Conservation (phyloP, 306 rosid genomes). For the Cercis canadensis region DNA sequence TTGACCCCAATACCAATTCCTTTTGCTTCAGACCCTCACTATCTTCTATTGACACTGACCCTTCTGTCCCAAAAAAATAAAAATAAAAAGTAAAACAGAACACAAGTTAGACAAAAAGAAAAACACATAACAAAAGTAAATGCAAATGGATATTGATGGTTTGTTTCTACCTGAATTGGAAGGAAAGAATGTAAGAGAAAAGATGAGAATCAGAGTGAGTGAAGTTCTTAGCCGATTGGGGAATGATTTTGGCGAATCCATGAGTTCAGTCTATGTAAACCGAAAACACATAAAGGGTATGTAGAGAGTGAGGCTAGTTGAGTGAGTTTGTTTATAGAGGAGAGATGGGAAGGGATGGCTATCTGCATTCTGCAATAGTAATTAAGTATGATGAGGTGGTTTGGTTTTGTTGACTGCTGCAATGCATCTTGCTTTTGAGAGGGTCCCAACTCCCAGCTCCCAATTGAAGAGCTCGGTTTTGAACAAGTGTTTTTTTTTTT, state of each 20-base stretch:
- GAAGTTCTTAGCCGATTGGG: conserved; percentile 47
- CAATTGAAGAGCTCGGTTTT: conserved; percentile 1
- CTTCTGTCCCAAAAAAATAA: conserved; percentile 38
- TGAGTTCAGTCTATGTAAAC: conserved; percentile 19
- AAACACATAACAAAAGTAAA: not conserved
- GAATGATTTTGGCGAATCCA: conserved; percentile 50
- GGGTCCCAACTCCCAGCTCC: conserved; percentile 12
- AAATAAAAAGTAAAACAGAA: not conserved
- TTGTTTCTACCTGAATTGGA: conserved; percentile 55
- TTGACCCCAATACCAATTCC: conserved; percentile 78
- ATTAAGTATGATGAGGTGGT: too few species aligned
- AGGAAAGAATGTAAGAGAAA: conserved; percentile 52
- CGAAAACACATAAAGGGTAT: not conserved
- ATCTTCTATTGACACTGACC: conserved; percentile 39
- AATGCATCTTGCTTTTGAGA: conserved; percentile 28
- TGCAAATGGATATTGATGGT: not conserved
- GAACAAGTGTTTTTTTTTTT: too few species aligned
- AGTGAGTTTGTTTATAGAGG: conserved; percentile 12
- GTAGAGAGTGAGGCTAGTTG: not conserved
- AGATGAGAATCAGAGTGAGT: conserved; percentile 43
- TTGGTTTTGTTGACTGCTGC: conserved; percentile 29
- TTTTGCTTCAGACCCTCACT: conserved; percentile 37
- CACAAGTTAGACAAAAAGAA: conserved; percentile 3
- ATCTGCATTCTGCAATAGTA: not conserved
- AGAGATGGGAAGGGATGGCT: conserved; percentile 27